A percentile compares a stretch with the other conserved stretches of the same genome.
phyloP scores from a whole-genome alignment of 768 basidiomycete genomes.

The Serendipita indica region DNA sequence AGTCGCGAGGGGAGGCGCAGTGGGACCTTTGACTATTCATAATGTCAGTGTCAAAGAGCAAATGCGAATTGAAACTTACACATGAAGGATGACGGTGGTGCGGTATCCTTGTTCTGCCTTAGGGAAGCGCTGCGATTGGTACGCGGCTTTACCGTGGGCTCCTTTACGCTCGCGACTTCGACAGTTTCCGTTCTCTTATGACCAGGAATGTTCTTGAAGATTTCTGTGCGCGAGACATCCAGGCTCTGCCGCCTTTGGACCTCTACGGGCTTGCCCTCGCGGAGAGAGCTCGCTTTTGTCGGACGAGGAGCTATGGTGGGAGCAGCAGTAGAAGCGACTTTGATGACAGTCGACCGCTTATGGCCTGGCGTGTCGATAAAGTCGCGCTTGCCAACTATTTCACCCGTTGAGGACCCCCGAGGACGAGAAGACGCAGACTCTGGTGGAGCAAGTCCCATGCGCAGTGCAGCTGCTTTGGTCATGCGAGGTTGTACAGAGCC shows the following conservation, averaged over 20 bases:
- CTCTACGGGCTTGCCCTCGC: constrained; percentile 41
- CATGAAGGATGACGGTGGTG: constrained; percentile 10
- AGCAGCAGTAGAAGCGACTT: constrained; percentile 19
- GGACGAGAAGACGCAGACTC: background rate
- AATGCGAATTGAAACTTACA: background rate
- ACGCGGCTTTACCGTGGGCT: constrained; percentile 54
- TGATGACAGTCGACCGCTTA: constrained; percentile 15
- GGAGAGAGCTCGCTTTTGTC: constrained; percentile 57
- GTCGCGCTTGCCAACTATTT: background rate
- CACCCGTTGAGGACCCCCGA: constrained; percentile 1
- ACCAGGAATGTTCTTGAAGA: constrained; percentile 66
- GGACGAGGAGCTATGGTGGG: constrained; percentile 68
- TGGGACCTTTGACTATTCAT: background rate
- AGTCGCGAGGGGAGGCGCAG: background rate
- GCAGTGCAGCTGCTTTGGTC: constrained; percentile 15
- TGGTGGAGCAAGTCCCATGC: constrained; percentile 11
- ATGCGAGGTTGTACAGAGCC: constrained; percentile 15
- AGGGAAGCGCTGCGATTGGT: constrained; percentile 65
- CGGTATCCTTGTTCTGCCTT: constrained; percentile 22
- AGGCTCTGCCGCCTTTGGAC: constrained; percentile 45
- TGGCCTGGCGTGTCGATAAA: constrained; percentile 17
- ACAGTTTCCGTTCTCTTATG: constrained; percentile 62
- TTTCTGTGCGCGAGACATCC: constrained; percentile 25
- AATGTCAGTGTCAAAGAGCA: background rate
- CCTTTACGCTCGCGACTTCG: constrained; percentile 55